Evolutionary conservation across 2,329 filamentous ascomycete species (phyloP).

Genomic region (Chalaropsis ovoidea): DNA sequence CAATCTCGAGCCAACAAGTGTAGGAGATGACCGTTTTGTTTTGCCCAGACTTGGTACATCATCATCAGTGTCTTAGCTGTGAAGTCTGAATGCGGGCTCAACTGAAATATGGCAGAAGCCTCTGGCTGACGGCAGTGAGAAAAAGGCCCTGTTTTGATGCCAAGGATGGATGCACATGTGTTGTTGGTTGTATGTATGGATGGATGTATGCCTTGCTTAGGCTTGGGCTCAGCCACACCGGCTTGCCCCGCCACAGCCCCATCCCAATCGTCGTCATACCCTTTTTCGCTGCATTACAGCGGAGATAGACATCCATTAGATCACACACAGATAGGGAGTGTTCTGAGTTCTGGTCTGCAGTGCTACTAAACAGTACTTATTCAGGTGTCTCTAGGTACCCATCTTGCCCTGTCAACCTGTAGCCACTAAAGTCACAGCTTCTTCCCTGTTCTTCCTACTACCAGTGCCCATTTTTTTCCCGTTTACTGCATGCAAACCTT

Average conservation of each 20-base stretch:
- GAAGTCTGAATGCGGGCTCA: too few relatives aligned
- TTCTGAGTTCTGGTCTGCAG: too few relatives aligned
- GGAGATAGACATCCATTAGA: not conserved
- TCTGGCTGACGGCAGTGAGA: too few relatives aligned
- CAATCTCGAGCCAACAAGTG: too few relatives aligned
- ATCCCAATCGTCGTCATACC: conserved; percentile 22
- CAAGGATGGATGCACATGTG: too few relatives aligned
- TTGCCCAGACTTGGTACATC: too few relatives aligned
- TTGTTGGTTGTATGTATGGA: too few relatives aligned
- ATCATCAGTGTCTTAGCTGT: too few relatives aligned
- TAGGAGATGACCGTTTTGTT: too few relatives aligned
- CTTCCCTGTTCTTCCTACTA: not conserved
- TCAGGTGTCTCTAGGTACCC: not conserved
- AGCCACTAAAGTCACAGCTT: conserved; percentile 7
- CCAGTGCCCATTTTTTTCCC: conserved; percentile 1
- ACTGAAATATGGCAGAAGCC: too few relatives aligned
- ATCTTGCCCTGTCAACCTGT: not conserved
- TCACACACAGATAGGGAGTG: not conserved
- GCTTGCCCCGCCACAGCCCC: conserved; percentile 18
- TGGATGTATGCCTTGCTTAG: not conserved
- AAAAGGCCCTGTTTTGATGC: too few relatives aligned
- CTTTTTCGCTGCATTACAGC: not conserved
- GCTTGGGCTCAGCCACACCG: conserved; percentile 7
- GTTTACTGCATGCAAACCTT: not conserved
- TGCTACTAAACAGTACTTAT: too few relatives aligned